Evolutionary conservation across 1,284 basidiomycete species (phyloP).

Genomic region (Cryptococcus sp.): DNA sequence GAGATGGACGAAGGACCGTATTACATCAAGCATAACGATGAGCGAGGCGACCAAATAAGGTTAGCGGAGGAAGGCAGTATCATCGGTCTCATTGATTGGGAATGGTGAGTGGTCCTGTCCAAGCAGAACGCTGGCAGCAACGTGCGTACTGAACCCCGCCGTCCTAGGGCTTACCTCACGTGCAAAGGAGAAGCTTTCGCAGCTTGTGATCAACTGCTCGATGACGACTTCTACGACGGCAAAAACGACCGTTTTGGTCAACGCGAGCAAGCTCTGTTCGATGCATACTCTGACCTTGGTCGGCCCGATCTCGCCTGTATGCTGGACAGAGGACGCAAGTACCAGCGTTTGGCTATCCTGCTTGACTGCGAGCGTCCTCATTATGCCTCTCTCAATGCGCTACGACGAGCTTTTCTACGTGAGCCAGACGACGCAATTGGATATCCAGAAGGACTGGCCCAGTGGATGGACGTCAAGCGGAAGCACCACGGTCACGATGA

Average conservation of each 20-base stretch:
- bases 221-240: neutral
- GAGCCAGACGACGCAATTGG: neutral
- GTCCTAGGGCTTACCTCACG: neutral
- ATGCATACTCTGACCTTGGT: neutral
- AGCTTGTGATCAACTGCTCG: neutral
- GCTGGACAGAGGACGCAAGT: neutral
- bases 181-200: neutral
- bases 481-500: neutral
- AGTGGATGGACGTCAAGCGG: neutral
- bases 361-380: neutral
- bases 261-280: neutral
- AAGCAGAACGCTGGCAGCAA: neutral
- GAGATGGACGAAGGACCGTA: slow-evolving; percentile 21
- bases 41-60: neutral
- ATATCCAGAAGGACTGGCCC: neutral
- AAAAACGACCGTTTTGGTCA: neutral
- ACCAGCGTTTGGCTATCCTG: neutral
- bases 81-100: neutral
- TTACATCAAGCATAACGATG: slow-evolving; percentile 38
- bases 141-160: neutral
- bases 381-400: neutral
- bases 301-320: neutral
- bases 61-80: neutral
- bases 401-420: neutral
- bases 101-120: neutral